A percentile compares a stretch with the other conserved stretches of the same genome.
These are phyloP conservation scores for Glonium stellatum DNA, from an alignment of 495 filamentous ascomycete species.

Conservation along the genomic window DNA sequence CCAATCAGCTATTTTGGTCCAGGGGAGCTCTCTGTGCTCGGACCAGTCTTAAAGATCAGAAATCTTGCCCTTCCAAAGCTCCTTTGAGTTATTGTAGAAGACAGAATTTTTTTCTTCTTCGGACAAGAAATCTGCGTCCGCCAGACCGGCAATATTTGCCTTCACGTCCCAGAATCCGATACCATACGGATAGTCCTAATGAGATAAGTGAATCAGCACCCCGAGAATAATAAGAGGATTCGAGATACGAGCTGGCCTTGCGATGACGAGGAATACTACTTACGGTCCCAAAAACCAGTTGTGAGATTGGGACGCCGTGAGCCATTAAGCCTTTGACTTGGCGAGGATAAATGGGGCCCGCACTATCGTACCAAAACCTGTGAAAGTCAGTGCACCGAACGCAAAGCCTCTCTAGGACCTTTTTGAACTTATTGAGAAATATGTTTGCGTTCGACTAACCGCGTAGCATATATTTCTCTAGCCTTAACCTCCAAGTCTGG, in stretches of 20 bases:
- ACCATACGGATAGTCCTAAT: conserved; percentile 27
- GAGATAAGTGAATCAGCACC: not conserved
- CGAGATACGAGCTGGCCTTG: not conserved
- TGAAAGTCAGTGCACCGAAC: not conserved
- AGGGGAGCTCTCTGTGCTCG: no score
- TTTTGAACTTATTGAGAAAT: not conserved
- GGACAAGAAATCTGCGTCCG: conserved; percentile 20
- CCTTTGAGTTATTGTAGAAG: conserved; percentile 15
- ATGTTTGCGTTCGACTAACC: not conserved
- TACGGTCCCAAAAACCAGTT: conserved; percentile 29
- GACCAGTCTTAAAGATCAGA: not conserved
- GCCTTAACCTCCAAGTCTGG: conserved; percentile 17
- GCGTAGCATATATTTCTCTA: conserved; percentile 17
- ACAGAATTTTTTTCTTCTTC: conserved; percentile 17
- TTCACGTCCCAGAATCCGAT: conserved; percentile 27
- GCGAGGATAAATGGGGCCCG: conserved; percentile 27
- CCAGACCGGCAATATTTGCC: conserved; percentile 18
- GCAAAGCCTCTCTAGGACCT: no score
- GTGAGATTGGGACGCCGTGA: conserved; percentile 23
- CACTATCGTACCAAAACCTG: conserved; percentile 29
- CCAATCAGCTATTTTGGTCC: no score
- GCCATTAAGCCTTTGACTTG: conserved; percentile 29
- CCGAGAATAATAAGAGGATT: no score
- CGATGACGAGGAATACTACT: not conserved
- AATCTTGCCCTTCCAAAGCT: conserved; percentile 19